These are phyloP conservation scores for Lophium mytilinum DNA, from an alignment of 495 filamentous ascomycete genomes.

Conservation along the genomic window DNA sequence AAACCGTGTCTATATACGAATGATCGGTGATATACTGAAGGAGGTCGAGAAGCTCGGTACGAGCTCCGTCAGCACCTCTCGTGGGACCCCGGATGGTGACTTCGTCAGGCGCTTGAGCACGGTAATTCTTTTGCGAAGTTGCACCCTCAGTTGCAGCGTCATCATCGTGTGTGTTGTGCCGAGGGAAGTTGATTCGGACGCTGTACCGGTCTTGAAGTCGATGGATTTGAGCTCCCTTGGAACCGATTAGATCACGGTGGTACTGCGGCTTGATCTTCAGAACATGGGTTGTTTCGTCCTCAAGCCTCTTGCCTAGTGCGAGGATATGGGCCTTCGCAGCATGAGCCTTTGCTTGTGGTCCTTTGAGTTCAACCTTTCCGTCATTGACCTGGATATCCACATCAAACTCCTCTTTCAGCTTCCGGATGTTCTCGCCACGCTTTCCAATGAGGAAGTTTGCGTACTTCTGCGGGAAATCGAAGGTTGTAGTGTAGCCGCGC, in stretches of 20 bases:
- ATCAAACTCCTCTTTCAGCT: conserved; percentile 92
- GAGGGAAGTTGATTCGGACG: conserved; percentile 90
- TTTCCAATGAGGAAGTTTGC: conserved; percentile 90
- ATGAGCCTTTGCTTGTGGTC: conserved; percentile 73
- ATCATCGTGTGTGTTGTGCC: conserved; percentile 52
- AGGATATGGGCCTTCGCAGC: conserved; percentile 70
- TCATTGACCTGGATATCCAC: conserved; percentile 88
- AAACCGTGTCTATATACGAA: conserved; percentile 65
- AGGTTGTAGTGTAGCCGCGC: conserved; percentile 71
- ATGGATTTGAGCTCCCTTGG: conserved; percentile 57
- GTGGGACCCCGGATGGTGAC: conserved; percentile 84
- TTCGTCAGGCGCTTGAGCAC: conserved; percentile 73
- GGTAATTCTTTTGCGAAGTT: conserved; percentile 44
- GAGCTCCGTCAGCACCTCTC: conserved; percentile 81
- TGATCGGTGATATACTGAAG: conserved; percentile 82
- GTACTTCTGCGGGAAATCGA: conserved; percentile 90
- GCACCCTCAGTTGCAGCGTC: conserved; percentile 68
- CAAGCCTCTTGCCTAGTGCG: conserved; percentile 64
- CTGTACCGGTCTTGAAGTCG: conserved; percentile 75
- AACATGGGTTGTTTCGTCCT: conserved; percentile 77
- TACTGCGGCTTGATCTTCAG: conserved; percentile 84
- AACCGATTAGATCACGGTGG: conserved; percentile 67
- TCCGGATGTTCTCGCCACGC: conserved; percentile 85
- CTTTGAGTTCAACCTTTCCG: conserved; percentile 62
- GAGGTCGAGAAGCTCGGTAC: conserved; percentile 79